Conservation (phyloP, 2,329 filamentous ascomycete genomes). For the Stenocarpella maydis region DNA sequence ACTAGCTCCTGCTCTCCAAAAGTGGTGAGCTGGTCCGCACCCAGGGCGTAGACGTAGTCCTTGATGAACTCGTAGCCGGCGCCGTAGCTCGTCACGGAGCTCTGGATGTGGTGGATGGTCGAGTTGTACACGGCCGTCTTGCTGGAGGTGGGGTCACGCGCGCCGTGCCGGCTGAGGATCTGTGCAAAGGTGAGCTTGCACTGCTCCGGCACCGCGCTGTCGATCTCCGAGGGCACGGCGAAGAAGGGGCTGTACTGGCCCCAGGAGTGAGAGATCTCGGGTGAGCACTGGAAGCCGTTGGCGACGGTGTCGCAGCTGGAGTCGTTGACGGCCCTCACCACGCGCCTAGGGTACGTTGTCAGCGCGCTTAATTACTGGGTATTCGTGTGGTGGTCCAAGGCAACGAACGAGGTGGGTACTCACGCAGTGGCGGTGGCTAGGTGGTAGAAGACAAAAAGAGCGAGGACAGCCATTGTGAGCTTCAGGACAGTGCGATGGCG, state of each 20-base stretch:
- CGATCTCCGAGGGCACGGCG: conserved; percentile 73
- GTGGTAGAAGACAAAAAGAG: conserved; percentile 37
- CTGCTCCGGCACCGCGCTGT: conserved; percentile 65
- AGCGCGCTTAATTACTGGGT: not conserved
- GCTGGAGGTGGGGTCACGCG: conserved; percentile 76
- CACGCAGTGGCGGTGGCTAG: conserved; percentile 40
- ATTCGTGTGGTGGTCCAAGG: too few species aligned
- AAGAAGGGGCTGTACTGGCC: conserved; percentile 91
- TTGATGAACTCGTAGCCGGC: conserved; percentile 74
- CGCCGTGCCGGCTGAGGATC: conserved; percentile 84
- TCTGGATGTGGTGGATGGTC: conserved; percentile 73
- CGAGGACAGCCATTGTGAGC: conserved; percentile 38
- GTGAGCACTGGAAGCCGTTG: conserved; percentile 69
- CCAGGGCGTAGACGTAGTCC: conserved; percentile 74
- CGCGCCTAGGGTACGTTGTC: conserved; percentile 17
- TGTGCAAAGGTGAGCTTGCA: conserved; percentile 84
- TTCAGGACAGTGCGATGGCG: conserved; percentile 37
- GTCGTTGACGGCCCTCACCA: conserved; percentile 33
- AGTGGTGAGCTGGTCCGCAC: conserved; percentile 59
- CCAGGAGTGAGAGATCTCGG: conserved; percentile 73
- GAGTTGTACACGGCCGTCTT: conserved; percentile 72
- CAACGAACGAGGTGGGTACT: conserved; percentile 26
- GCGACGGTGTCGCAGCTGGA: conserved; percentile 59
- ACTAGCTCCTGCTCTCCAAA: conserved; percentile 76
- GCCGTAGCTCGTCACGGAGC: conserved; percentile 62